Conservation (phyloP, 2,329 filamentous ascomycete species). For the Fusarium paranaense region DNA sequence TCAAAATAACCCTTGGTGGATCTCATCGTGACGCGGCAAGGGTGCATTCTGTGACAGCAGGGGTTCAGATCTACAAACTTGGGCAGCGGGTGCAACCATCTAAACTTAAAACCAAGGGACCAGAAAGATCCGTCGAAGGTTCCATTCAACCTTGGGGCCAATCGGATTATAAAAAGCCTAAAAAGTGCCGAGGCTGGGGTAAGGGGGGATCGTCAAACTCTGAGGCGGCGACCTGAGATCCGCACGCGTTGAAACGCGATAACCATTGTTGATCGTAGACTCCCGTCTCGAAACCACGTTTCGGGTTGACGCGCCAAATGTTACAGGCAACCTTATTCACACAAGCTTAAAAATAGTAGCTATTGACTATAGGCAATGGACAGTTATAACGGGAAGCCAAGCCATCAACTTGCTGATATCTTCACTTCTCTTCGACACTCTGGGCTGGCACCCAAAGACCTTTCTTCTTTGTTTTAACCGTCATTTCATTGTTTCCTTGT, state of each 20-base stretch:
- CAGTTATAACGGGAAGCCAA: not conserved
- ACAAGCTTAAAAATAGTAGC: not conserved
- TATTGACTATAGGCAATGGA: not conserved
- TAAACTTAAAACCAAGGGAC: not conserved
- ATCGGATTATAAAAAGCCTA: not conserved
- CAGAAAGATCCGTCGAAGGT: not conserved
- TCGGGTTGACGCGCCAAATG: not conserved
- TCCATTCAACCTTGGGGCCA: not conserved
- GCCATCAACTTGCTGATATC: not conserved
- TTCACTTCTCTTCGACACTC: not conserved
- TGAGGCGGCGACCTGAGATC: not conserved
- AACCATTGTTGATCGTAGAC: not conserved
- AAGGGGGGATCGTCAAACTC: not conserved
- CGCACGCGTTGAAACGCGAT: not conserved
- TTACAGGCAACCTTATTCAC: not conserved
- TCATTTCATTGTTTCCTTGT: not conserved
- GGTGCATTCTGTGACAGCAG: not conserved
- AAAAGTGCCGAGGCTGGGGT: not conserved
- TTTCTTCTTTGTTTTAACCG: not conserved
- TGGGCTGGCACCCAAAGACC: not conserved
- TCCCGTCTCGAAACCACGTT: constrained; percentile 1
- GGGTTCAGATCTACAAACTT: not conserved
- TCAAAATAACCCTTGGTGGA: not conserved
- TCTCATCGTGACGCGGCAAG: not conserved
- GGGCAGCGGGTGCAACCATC: not conserved